A percentile compares a stretch with the other conserved stretches of the same genome.
Conservation (phyloP, 495 filamentous ascomycete species). For the Eremomyces bilateralis region DNA sequence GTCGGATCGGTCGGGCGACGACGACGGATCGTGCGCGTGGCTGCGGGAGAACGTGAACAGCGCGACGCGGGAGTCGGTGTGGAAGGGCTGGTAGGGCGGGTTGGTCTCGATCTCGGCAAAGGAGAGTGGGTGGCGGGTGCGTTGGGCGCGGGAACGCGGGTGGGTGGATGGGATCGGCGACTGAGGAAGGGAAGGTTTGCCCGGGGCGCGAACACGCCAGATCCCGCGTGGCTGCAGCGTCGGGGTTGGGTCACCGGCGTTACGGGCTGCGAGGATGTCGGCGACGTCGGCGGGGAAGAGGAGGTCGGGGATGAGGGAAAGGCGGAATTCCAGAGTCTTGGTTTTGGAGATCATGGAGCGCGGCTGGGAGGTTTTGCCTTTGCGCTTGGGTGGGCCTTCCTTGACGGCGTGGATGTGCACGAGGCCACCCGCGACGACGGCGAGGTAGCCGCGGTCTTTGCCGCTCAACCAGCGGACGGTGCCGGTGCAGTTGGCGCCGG, state of each 20-base stretch:
- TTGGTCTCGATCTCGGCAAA: constrained; percentile 90
- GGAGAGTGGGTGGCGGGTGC: not conserved
- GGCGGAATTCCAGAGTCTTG: constrained; percentile 10
- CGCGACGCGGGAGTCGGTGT: constrained; percentile 60
- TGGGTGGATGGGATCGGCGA: too few relatives aligned
- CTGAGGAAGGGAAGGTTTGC: too few relatives aligned
- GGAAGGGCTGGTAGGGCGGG: constrained; percentile 74
- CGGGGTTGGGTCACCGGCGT: not conserved
- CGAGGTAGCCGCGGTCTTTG: constrained; percentile 11
- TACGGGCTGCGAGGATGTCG: not conserved
- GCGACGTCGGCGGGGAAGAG: not conserved
- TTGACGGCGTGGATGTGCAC: constrained; percentile 10
- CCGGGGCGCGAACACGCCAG: not conserved
- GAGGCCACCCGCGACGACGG: constrained; percentile 11
- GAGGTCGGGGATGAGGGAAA: constrained; percentile 1
- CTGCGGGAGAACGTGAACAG: constrained; percentile 34
- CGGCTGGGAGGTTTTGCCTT: constrained; percentile 8
- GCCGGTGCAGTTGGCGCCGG: constrained; percentile 7
- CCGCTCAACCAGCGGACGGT: constrained; percentile 14
- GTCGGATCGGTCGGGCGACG: not conserved
- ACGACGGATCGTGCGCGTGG: constrained; percentile 2
- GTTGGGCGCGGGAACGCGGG: not conserved
- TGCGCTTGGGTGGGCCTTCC: constrained; percentile 8
- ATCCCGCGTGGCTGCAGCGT: not conserved
- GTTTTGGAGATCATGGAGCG: constrained; percentile 11